phyloP scores from a whole-genome alignment of 106 monocot genomes.

The Platanthera guangdongensis region DNA sequence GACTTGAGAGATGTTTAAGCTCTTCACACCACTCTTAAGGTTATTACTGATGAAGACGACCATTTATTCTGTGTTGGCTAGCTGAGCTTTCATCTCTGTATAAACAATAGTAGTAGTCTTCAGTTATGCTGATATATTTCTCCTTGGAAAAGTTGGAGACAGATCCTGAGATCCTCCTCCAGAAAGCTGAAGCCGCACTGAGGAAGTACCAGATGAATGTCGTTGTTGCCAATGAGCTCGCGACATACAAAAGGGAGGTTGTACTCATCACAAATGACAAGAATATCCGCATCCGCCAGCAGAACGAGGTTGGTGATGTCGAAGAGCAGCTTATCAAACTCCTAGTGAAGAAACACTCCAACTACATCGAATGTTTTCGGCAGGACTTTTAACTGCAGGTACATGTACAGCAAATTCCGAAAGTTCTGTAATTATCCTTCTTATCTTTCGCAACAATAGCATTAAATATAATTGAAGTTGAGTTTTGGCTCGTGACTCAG shows the following conservation, averaged over 20 bases:
- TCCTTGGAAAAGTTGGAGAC: slow-evolving; percentile 63
- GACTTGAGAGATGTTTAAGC: no score
- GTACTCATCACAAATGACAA: slow-evolving; percentile 32
- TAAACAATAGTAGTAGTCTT: not conserved
- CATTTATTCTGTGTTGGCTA: no score
- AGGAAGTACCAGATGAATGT: slow-evolving; percentile 73
- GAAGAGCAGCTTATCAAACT: slow-evolving; percentile 58
- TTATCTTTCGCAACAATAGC: no score
- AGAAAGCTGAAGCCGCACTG: slow-evolving; percentile 67
- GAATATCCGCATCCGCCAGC: slow-evolving; percentile 24
- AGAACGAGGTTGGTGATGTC: slow-evolving; percentile 31
- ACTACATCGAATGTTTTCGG: slow-evolving; percentile 24
- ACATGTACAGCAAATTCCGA: no score
- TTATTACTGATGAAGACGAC: no score
- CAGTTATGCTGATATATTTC: not conserved
- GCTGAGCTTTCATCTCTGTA: no score
- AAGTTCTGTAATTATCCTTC: no score
- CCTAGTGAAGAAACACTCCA: slow-evolving; percentile 40
- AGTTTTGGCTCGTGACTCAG: no score
- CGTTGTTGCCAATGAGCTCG: slow-evolving; percentile 75
- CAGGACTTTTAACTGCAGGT: no score
- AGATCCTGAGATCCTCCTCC: slow-evolving; percentile 75
- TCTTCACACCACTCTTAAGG: no score
- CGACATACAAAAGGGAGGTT: slow-evolving; percentile 78
- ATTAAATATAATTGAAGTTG: no score